Conservation (phyloP, 139 green algal genomes). For the Chlamydomonas sp. region DNA sequence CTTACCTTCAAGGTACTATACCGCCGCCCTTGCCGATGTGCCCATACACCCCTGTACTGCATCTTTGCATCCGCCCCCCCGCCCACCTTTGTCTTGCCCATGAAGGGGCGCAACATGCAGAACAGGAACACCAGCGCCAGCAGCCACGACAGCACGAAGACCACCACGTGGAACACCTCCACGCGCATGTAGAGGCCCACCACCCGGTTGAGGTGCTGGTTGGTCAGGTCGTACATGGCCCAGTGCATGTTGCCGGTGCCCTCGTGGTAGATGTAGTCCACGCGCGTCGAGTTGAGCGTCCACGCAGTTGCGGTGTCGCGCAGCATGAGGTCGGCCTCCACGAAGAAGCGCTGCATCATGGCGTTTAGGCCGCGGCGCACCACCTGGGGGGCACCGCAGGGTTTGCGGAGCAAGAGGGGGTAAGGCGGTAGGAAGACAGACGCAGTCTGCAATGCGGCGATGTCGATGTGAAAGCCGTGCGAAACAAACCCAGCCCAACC, state of each 20-base stretch:
- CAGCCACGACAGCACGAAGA: constrained; percentile 37
- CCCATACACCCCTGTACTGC: neutral
- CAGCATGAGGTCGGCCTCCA: constrained; percentile 34
- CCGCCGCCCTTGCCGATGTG: too few species aligned
- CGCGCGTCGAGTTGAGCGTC: constrained; percentile 24
- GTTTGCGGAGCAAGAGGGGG: neutral
- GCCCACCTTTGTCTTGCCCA: constrained; percentile 24
- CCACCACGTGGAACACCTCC: constrained; percentile 39
- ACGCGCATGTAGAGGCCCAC: constrained; percentile 16
- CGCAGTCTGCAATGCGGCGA: neutral
- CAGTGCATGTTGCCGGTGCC: constrained; percentile 40
- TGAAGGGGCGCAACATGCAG: constrained; percentile 35
- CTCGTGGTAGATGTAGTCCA: constrained; percentile 14
- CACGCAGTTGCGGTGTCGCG: constrained; percentile 14
- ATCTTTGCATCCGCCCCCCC: neutral
- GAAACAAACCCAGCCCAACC: neutral
- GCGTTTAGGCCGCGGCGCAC: constrained; percentile 30
- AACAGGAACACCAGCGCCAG: constrained; percentile 37
- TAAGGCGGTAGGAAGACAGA: neutral
- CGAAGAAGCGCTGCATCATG: constrained; percentile 42
- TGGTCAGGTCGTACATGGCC: constrained; percentile 5
- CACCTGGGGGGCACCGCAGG: constrained; percentile 21
- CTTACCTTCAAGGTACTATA: too few species aligned
- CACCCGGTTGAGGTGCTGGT: constrained; percentile 7
- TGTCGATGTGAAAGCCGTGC: neutral